Evolutionary conservation across 108 stramenopile genomes (phyloP).

Genomic region (Pseudonitzschia multistriata): DNA sequence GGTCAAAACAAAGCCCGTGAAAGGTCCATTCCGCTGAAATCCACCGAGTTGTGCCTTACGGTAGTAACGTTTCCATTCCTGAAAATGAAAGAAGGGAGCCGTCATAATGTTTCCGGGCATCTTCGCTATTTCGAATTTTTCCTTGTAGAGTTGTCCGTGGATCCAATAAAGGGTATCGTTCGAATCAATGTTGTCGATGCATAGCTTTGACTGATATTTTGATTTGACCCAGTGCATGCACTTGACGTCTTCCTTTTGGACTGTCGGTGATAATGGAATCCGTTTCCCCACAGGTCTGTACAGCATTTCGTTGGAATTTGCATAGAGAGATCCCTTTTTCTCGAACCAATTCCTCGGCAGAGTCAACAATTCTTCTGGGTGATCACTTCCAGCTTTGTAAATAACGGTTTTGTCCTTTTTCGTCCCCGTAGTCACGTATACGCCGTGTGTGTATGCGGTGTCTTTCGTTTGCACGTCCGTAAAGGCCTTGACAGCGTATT

Average conservation of each 20-base stretch:
- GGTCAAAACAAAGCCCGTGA: conserved; percentile 36
- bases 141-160: conserved; percentile 74
- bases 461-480: conserved; percentile 66
- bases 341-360: conserved; percentile 68
- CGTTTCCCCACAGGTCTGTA: conserved; percentile 51
- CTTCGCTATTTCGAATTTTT: conserved; percentile 42
- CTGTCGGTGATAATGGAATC: conserved; percentile 33
- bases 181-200: conserved; percentile 48
- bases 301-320: conserved; percentile 39
- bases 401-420: conserved; percentile 48
- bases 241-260: conserved; percentile 42
- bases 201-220: conserved; percentile 74
- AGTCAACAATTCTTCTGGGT: conserved; percentile 32
- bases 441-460: conserved; percentile 63
- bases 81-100: conserved; percentile 89
- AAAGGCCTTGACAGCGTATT: conserved; percentile 87
- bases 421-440: conserved; percentile 49
- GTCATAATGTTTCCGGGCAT: conserved; percentile 59
- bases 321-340: conserved; percentile 28
- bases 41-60: conserved; percentile 58
- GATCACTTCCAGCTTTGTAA: conserved; percentile 55
- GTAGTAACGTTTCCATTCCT: conserved; percentile 89
- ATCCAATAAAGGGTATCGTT: conserved; percentile 73
- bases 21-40: conserved; percentile 28
- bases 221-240: conserved; percentile 91